Evolutionary conservation across 2,329 filamentous ascomycete species (phyloP).

Genomic region (Sarocladium oryzae): DNA sequence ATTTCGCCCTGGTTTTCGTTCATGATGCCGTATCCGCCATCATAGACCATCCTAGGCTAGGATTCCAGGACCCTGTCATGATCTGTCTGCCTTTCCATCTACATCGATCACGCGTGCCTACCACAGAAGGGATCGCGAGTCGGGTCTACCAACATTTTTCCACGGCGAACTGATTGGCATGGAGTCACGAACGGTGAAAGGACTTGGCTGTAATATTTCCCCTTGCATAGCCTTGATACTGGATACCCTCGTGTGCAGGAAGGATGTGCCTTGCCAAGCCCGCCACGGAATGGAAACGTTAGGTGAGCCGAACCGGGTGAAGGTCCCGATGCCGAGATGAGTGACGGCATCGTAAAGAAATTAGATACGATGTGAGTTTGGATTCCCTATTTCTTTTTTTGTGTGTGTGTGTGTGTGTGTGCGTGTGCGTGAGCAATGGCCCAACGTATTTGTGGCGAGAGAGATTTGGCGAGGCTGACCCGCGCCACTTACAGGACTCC

Average conservation of each 20-base stretch:
- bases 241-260: neutral
- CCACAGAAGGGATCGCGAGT: neutral
- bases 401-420: too few species aligned
- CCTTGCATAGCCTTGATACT: neutral
- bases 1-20: neutral
- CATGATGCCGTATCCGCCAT: neutral
- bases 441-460: neutral
- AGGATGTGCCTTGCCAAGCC: slow-evolving; percentile 1
- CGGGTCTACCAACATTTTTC: neutral
- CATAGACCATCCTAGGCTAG: neutral
- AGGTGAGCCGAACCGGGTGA: neutral
- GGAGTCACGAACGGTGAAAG: neutral
- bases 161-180: neutral
- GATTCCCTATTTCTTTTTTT: too few species aligned
- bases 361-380: neutral
- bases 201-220: neutral
- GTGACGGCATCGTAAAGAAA: too few species aligned
- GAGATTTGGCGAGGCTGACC: neutral
- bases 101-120: neutral
- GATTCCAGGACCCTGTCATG: too few species aligned
- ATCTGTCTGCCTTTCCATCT: slow-evolving; percentile 2
- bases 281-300: neutral
- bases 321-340: too few species aligned
- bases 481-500: slow-evolving; percentile 2
- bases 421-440: too few species aligned